Evolutionary conservation across 352 stramenopile species (phyloP).

Genomic region (Phytopythium delawarense): DNA sequence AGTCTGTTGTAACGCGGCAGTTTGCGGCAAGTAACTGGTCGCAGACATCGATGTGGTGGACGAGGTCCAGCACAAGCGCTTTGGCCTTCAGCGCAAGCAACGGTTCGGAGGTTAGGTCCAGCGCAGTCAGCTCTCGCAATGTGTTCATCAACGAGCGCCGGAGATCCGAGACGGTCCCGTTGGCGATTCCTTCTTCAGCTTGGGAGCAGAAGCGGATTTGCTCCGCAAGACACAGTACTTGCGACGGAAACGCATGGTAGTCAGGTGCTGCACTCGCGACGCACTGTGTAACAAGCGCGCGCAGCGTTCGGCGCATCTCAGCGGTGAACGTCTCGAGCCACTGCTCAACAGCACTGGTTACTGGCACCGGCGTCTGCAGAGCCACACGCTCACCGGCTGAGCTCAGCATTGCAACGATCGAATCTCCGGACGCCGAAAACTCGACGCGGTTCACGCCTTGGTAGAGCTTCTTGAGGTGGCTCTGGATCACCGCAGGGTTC

Average conservation of each 20-base stretch:
- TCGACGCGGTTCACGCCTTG: constrained; percentile 91
- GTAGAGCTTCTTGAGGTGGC: constrained; percentile 96
- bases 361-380: constrained; percentile 74
- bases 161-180: constrained; percentile 60
- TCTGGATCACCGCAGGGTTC: constrained; percentile 92
- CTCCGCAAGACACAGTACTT: constrained; percentile 91
- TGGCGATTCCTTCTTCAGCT: constrained; percentile 82
- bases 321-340: constrained; percentile 91
- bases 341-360: constrained; percentile 91
- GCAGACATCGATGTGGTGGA: constrained; percentile 95
- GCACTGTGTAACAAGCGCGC: constrained; percentile 70
- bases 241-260: constrained; percentile 87
- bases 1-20: constrained; percentile 61
- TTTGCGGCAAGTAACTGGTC: constrained; percentile 77
- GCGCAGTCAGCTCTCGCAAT: constrained; percentile 61
- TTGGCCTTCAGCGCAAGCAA: constrained; percentile 94
- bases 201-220: constrained; percentile 91
- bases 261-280: constrained; percentile 73
- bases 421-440: constrained; percentile 77
- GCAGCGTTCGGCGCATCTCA: constrained; percentile 90
- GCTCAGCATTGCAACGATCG: constrained; percentile 90
- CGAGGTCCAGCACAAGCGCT: constrained; percentile 91
- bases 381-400: constrained; percentile 76
- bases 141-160: constrained; percentile 67
- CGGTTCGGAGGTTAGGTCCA: constrained; percentile 84